phyloP scores from a whole-genome alignment of 176 grass and related monocot species.

The Eremochloa ophiuroides region DNA sequence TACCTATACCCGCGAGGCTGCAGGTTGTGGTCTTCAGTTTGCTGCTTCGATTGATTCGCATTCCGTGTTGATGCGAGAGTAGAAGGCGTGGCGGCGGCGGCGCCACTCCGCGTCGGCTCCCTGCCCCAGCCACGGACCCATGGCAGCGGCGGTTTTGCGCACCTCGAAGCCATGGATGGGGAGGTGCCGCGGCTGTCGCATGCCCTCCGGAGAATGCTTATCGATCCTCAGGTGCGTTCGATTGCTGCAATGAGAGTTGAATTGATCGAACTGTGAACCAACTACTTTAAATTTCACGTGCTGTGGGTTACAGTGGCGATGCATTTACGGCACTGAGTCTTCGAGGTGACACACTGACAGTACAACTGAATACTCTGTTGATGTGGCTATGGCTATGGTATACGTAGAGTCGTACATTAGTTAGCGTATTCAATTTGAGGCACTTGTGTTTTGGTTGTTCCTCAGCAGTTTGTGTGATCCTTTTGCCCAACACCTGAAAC shows the following conservation, averaged over 20 bases:
- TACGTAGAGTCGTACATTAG: not conserved
- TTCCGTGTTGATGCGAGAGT: not conserved
- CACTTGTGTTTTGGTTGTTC: not conserved
- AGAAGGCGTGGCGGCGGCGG: not conserved
- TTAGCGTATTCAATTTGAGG: not conserved
- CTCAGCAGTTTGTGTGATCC: not conserved
- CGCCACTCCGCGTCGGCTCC: not conserved
- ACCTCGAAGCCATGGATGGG: not conserved
- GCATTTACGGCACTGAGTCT: not conserved
- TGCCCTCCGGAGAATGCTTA: not conserved
- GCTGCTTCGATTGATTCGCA: not conserved
- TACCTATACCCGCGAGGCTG: not conserved
- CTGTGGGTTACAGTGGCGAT: not conserved
- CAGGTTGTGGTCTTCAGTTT: not conserved
- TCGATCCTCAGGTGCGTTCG: constrained; percentile 13
- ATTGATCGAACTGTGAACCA: not conserved
- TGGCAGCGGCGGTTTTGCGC: constrained; percentile 2
- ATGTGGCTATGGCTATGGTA: not conserved
- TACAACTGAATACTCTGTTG: not conserved
- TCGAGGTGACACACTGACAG: not conserved
- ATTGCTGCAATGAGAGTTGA: not conserved
- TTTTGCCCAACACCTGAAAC: not conserved
- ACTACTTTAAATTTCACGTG: not conserved
- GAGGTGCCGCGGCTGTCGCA: not conserved
- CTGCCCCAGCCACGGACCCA: not conserved